Percentiles rank a stretch among this genome's conserved stretches.
phyloP scores from a whole-genome alignment of 1,139 yeast genomes.

The Spathaspora sp. region DNA sequence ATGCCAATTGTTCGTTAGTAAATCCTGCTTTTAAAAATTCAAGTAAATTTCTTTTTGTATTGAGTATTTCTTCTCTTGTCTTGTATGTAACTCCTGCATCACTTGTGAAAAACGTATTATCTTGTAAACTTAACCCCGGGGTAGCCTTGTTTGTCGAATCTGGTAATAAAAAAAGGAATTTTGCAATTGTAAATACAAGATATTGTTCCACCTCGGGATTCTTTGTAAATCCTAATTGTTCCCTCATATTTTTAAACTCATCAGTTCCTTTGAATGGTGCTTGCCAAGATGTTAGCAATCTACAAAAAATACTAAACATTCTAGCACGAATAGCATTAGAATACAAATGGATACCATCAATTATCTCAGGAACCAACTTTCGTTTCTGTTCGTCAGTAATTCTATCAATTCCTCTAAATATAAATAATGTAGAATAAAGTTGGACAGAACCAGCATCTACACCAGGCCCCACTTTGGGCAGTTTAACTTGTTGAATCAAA shows the following conservation, averaged over 20 bases:
- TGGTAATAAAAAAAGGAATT: conserved; percentile 59
- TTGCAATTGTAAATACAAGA: conserved; percentile 47
- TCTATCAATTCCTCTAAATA: conserved; percentile 65
- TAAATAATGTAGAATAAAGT: conserved; percentile 64
- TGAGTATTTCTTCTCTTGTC: conserved; percentile 43
- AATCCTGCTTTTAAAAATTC: conserved; percentile 42
- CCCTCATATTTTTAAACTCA: conserved; percentile 37
- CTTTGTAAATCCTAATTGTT: conserved; percentile 27
- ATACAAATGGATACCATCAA: conserved; percentile 44
- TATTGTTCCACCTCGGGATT: conserved; percentile 39
- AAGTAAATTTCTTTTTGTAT: conserved; percentile 41
- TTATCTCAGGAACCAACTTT: conserved; percentile 46
- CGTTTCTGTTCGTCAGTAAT: conserved; percentile 32
- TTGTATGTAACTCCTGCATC: conserved; percentile 65
- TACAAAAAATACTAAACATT: conserved; percentile 59
- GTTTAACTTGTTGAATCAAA: conserved; percentile 61
- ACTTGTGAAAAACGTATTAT: conserved; percentile 59
- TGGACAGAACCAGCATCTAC: conserved; percentile 55
- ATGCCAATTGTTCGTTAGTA: conserved; percentile 27
- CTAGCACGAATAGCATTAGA: conserved; percentile 51
- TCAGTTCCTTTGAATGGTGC: conserved; percentile 48
- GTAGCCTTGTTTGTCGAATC: conserved; percentile 20
- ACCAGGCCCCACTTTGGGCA: conserved; percentile 45
- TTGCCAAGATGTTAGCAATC: conserved; percentile 50
- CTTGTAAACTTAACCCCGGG: conserved; percentile 63